These are phyloP conservation scores for Iris macrosiphon DNA, from an alignment of 106 monocot species.

Conservation along the genomic window DNA sequence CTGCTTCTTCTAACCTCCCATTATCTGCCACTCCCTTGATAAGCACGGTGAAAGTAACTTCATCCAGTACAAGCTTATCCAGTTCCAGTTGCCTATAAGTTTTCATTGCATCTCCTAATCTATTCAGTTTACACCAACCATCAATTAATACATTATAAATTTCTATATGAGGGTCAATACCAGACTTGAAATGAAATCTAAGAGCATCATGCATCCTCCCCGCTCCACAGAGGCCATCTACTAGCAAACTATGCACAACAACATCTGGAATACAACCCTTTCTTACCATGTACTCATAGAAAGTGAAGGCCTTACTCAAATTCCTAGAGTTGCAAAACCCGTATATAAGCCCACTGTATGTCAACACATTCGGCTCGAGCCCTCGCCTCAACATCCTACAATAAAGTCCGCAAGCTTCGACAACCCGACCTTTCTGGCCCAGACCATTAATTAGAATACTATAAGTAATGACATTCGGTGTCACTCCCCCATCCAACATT, in stretches of 20 bases:
- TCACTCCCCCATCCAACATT: conserved; percentile 30
- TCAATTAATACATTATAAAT: conserved; percentile 41
- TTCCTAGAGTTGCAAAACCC: conserved; percentile 23
- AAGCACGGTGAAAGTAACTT: conserved; percentile 35
- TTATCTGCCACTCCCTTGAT: conserved; percentile 30
- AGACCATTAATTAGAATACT: conserved; percentile 43
- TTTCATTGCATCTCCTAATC: conserved; percentile 22
- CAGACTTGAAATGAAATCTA: conserved; percentile 30
- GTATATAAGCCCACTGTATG: conserved; percentile 37
- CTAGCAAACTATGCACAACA: conserved; percentile 29
- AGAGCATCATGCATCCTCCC: conserved; percentile 36
- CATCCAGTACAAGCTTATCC: conserved; percentile 28
- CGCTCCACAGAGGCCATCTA: conserved; percentile 32
- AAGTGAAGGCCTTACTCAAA: conserved; percentile 29
- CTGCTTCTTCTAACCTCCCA: conserved; percentile 27
- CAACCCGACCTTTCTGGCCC: conserved; percentile 16
- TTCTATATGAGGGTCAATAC: conserved; percentile 14
- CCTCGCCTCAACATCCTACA: conserved; percentile 34
- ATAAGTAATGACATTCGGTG: conserved; percentile 35
- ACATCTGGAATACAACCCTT: conserved; percentile 26
- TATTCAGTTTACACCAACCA: conserved; percentile 33
- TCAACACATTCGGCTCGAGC: conserved; percentile 27
- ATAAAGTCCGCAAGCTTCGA: conserved; percentile 27
- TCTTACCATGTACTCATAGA: conserved; percentile 20
- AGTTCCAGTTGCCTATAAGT: conserved; percentile 10